Conservation (phyloP, 2,329 filamentous ascomycete species). For the Rhynchosporium graminicola region DNA sequence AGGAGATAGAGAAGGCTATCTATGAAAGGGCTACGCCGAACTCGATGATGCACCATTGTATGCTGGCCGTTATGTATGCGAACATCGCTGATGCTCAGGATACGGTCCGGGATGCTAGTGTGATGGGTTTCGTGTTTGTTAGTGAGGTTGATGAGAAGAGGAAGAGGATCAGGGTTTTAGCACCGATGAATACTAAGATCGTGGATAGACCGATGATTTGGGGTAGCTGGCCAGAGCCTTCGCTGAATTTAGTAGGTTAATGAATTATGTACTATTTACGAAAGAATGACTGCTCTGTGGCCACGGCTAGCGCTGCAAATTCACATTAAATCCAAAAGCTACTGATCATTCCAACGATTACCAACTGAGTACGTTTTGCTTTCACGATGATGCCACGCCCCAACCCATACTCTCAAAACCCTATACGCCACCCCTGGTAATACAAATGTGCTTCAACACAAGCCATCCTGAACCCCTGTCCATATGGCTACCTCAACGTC, state of each 20-base stretch:
- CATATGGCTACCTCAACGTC: neutral
- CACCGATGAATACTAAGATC: constrained; percentile 79
- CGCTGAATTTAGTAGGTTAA: constrained; percentile 50
- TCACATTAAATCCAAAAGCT: neutral
- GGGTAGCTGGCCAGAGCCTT: constrained; percentile 84
- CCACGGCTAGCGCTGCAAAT: neutral
- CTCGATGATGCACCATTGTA: constrained; percentile 72
- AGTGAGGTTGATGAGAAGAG: constrained; percentile 87
- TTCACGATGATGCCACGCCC: constrained; percentile 9
- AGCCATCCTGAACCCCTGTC: constrained; percentile 7
- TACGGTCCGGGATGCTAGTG: constrained; percentile 74
- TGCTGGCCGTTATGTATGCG: constrained; percentile 83
- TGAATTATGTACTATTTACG: constrained; percentile 20
- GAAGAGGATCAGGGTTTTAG: constrained; percentile 76
- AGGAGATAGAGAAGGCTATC: constrained; percentile 41
- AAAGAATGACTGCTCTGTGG: neutral
- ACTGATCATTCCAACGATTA: neutral
- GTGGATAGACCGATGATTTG: constrained; percentile 79
- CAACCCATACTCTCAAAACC: constrained; percentile 1
- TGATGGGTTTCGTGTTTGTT: constrained; percentile 93
- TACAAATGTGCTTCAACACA: constrained; percentile 14
- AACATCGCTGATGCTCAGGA: constrained; percentile 67
- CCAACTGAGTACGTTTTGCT: neutral
- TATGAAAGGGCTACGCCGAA: constrained; percentile 68
- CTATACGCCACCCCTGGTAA: constrained; percentile 12